A percentile compares a stretch with the other conserved stretches of the same genome.
Evolutionary conservation across 2,329 filamentous ascomycete genomes (phyloP).

Genomic region (Fusarium sp.): DNA sequence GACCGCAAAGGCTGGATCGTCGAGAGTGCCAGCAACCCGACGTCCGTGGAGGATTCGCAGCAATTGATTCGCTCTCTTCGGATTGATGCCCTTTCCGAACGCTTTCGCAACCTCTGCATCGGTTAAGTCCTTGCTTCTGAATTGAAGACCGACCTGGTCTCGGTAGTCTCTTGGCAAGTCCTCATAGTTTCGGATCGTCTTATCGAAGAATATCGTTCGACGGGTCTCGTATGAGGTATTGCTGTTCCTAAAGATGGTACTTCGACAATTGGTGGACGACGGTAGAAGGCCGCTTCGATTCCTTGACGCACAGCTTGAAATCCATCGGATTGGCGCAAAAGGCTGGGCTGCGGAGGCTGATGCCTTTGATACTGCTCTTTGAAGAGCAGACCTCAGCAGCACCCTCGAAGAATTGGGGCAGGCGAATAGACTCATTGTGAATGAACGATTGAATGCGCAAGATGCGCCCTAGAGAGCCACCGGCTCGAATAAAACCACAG

Average conservation of each 20-base stretch:
- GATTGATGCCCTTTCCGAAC: conserved; percentile 60
- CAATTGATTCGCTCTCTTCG: conserved; percentile 60
- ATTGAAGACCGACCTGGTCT: conserved; percentile 65
- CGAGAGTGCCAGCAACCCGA: conserved; percentile 70
- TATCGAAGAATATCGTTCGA: conserved; percentile 49
- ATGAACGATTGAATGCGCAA: conserved; percentile 30
- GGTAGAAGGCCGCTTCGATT: conserved; percentile 8
- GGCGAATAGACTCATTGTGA: conserved; percentile 44
- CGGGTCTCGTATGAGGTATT: conserved; percentile 36
- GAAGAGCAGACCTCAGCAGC: conserved; percentile 44
- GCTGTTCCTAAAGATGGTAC: conserved; percentile 13
- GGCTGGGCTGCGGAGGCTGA: conserved; percentile 25
- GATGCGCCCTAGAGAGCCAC: conserved; percentile 38
- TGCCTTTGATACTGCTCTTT: conserved; percentile 36
- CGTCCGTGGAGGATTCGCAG: conserved; percentile 70
- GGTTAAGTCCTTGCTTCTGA: conserved; percentile 60
- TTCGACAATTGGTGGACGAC: conserved; percentile 17
- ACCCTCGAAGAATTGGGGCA: conserved; percentile 45
- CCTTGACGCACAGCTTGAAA: conserved; percentile 27
- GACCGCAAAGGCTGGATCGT: conserved; percentile 62
- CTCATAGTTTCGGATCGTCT: conserved; percentile 62
- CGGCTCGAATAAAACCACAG: conserved; percentile 32
- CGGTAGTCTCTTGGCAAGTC: conserved; percentile 67
- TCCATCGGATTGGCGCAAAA: conserved; percentile 38
- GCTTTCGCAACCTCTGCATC: conserved; percentile 57